Evolutionary conservation across 768 basidiomycete genomes (phyloP), one percentile per base, ranked within the genome.

Genomic region (Phlebiopsis gigantea): DNA sequence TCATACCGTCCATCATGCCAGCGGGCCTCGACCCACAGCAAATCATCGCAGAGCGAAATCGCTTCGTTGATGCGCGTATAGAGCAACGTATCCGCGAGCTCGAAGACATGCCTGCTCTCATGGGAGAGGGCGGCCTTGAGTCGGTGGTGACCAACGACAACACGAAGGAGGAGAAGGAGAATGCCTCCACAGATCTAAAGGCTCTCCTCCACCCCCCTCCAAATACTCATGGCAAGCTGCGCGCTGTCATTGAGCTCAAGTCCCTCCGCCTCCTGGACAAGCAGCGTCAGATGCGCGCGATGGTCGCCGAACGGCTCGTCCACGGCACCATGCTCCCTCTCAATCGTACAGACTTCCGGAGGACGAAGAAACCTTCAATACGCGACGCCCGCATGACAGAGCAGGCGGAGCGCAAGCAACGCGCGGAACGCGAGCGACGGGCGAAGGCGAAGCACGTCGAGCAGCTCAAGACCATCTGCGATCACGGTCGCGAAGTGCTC

Each of bases 371-470:
- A 66, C 90, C 88, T 3, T 86, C 85, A 5, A 77, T 96, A 51
- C 85, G 93, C 19, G 95, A 98, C 66, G 92, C 93, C 25, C 87
- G 92, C 45, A 80, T 80, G 71, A 95, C 92, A 1, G 96, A 98
- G 71, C 82, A 85, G 57, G 80, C 88, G 5, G 97, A 99, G 73
- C 82, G 93, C 57, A 87, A 89, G 68, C 97, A 98, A 68, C 87
- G 95, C 26, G 77, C 81, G 12, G 96, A 98, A 58, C 86, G 97
- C 21, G 96, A 98, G 72, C 85, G 87, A 22, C 85, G 93, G 31
- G 94, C 94, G 43, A 98, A 98, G 71, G 88, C 92, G 75, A 94
- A 96, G 68, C 97, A 99, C 66, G 82, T 96, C 66, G 94, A 96
- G 61, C 94, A 98, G 65, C 87, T 99, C 64, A 78, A 75, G 28